Conservation (phyloP, 805 yeast species). For the Candida manassasensis region DNA sequence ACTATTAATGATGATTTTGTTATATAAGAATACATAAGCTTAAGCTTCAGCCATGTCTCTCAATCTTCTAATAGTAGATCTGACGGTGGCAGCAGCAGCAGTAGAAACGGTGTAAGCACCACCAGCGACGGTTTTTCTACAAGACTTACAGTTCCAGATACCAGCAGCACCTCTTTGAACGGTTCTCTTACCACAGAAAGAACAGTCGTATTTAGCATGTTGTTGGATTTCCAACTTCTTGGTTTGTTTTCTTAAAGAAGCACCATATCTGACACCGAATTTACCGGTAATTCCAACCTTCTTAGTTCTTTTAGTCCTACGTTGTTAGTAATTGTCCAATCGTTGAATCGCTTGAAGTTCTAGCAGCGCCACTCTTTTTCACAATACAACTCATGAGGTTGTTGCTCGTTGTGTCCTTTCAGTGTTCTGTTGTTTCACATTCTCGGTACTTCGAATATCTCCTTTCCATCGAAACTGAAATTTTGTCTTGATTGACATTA, state of each 20-base stretch:
- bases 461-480: too few relatives aligned
- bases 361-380: too few relatives aligned
- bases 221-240: slow-evolving; percentile 98
- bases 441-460: too few relatives aligned
- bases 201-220: slow-evolving; percentile 97
- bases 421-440: too few relatives aligned
- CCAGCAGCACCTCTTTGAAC: slow-evolving; percentile 98
- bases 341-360: too few relatives aligned
- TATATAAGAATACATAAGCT: slow-evolving; percentile 23
- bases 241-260: slow-evolving; percentile 99
- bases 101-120: slow-evolving; percentile 99
- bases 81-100: slow-evolving; percentile 99
- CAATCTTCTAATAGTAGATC: slow-evolving; percentile 99
- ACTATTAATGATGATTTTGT: slow-evolving; percentile 1
- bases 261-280: slow-evolving; percentile 99
- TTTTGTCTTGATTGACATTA: too few relatives aligned
- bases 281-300: slow-evolving; percentile 99
- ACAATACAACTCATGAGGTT: too few relatives aligned
- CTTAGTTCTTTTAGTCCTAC: slow-evolving; percentile 99
- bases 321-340: slow-evolving; percentile 46
- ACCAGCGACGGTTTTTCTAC: slow-evolving; percentile 97
- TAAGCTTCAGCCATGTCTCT: slow-evolving; percentile 99
- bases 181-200: slow-evolving; percentile 99
- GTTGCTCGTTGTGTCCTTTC: too few relatives aligned
- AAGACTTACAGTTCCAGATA: slow-evolving; percentile 96